A percentile compares a stretch with the other conserved stretches of the same genome.
Conservation (phyloP, 257 asterid genomes). For the Solanum habrochaites region DNA sequence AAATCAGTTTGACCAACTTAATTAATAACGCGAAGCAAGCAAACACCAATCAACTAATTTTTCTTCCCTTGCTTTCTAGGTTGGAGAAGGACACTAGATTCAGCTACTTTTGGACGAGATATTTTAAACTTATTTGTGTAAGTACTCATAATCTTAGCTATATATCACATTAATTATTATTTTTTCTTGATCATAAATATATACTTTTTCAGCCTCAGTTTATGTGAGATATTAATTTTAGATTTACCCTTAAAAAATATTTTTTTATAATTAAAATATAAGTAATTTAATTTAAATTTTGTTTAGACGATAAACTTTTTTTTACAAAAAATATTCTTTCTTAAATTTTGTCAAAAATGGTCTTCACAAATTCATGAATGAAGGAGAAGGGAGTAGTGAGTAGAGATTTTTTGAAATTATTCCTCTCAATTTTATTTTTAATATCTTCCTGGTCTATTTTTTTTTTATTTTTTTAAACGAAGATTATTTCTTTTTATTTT, state of each 20-base stretch:
- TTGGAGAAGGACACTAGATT: slow-evolving; percentile 90
- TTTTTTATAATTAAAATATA: too few relatives aligned
- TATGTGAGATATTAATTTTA: neutral
- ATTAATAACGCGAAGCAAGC: neutral
- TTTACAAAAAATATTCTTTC: too few relatives aligned
- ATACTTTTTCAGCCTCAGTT: neutral
- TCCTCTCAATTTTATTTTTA: neutral
- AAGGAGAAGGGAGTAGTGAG: too few relatives aligned
- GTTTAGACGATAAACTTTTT: too few relatives aligned
- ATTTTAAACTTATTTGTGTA: slow-evolving; percentile 55
- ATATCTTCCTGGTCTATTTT: neutral
- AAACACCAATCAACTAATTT: neutral
- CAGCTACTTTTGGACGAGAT: slow-evolving; percentile 92
- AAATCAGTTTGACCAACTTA: neutral
- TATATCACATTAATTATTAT: slow-evolving; percentile 5
- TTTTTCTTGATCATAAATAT: neutral
- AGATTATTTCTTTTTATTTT: neutral
- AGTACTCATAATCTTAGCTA: neutral
- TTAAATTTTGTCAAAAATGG: neutral
- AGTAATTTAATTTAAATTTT: too few relatives aligned
- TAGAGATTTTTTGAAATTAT: neutral
- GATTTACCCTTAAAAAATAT: too few relatives aligned
- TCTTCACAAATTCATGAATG: neutral
- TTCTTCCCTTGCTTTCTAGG: slow-evolving; percentile 17
- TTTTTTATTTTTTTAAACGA: too few relatives aligned